Evolutionary conservation across 176 grass and related monocot species (phyloP).

Genomic region (Eleusine indica): DNA sequence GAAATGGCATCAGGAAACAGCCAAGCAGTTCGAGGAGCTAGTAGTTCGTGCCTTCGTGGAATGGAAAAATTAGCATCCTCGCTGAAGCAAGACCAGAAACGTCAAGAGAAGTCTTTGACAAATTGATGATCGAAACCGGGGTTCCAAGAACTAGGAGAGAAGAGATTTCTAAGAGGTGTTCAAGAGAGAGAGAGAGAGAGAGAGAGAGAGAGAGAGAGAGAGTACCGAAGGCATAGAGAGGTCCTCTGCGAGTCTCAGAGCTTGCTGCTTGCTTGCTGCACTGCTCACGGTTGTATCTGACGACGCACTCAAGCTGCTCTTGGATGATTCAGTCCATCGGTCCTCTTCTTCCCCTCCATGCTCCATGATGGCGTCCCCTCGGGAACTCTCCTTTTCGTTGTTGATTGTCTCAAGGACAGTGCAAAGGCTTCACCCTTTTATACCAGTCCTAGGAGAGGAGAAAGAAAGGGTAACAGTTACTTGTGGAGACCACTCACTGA

Average conservation of each 20-base stretch:
- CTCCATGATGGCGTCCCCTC: constrained; percentile 33
- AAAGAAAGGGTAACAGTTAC: background rate
- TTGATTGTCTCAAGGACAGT: constrained; percentile 25
- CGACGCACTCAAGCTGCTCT: constrained; percentile 23
- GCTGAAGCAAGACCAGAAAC: background rate
- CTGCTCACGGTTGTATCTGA: constrained; percentile 47
- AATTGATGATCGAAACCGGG: background rate
- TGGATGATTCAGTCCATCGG: constrained; percentile 22
- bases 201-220: constrained; percentile 35
- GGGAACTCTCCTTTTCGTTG: constrained; percentile 20
- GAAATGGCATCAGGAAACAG: constrained; percentile 2
- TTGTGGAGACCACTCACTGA: constrained; percentile 37
- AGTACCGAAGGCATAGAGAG: constrained; percentile 82
- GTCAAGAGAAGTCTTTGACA: background rate
- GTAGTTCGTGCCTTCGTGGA: background rate
- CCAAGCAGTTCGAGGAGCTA: background rate
- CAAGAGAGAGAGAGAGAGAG: constrained; percentile 22
- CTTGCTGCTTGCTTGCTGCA: constrained; percentile 54
- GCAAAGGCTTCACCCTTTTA: constrained; percentile 29
- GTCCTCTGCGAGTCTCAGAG: constrained; percentile 74
- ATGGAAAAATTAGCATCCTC: background rate
- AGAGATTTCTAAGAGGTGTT: background rate
- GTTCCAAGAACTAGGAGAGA: constrained; percentile 3
- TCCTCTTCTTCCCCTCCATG: constrained; percentile 44
- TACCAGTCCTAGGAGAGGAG: constrained; percentile 27